Evolutionary conservation across 2,329 filamentous ascomycete genomes (phyloP), one percentile per base, ranked within the genome.

Genomic region (Neofusicoccum parvum): DNA sequence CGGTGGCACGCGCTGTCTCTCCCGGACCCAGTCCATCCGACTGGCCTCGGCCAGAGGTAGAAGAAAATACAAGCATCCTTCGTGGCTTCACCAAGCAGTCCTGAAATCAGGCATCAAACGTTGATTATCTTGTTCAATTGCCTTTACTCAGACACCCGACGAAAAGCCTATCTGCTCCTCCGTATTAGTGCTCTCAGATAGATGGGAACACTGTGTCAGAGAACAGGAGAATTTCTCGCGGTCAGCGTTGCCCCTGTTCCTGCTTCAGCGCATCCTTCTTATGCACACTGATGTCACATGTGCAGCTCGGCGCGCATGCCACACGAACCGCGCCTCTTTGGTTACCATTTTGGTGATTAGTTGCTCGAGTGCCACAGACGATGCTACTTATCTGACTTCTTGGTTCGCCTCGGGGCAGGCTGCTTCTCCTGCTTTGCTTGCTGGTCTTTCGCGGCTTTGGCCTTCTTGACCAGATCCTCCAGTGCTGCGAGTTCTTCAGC

Each of bases 401-500:
- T 69, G 36, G 53, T 68, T 32, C 67, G 63, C 41, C 65, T 67
- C 10, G 67, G 65, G 1, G 58, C 65, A 10, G 64, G 12, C 36
- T 67, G 67, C 39, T 68, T 66, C 3, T 63, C 68, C 51, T 68
- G 54, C 41, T 62, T 62, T 36, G 58, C 46, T 11, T 46, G 23
- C 32, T 62, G 32, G 39, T 69, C 66, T 43, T 62, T 20, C 65
- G 60, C 48, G 66, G 68, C 58, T 20, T 67, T 50, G 15, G 70
- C 11, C 68, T 70, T 34, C 23, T 58, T 56, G 34, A 58, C 63
- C 20, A 64, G 41, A 14, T 64, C 60, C 5, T 65, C 62, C 11
- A 64, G 37, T 9, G 51, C 51, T 37, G 45, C 37, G 72, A 70
- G 36, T 68, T 72, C 60, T 71, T 76, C 75, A 62, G 72, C 73